Evolutionary conservation across 1,139 yeast species (phyloP), one percentile per base, ranked within the genome.

Genomic region (Diutina pseudorugosa): DNA sequence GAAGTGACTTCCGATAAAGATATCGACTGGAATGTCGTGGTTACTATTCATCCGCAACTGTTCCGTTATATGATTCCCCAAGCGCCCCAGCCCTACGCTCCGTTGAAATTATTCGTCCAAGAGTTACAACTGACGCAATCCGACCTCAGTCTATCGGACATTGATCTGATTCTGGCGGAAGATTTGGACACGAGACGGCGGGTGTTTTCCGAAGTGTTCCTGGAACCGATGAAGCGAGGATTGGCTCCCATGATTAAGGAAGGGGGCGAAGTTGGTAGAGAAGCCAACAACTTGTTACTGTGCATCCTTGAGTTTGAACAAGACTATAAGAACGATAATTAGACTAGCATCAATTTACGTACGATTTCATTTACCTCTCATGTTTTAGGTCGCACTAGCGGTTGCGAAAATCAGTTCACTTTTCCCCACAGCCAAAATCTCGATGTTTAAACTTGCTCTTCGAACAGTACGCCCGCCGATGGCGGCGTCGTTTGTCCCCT

Each of bases 221-320:
- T 69, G 52, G 65, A 65, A 1, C 79, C 79, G 9, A 69, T 86
- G 57, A 52, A 61, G 23, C 71, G 71, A 52, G 87, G 88, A 49
- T 69, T 85, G 30, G 71, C 66, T 1, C 69, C 71, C 44, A 63
- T 81, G 47, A 64, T 79, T 9, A 82, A 80, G 59, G 95, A 87
- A 60, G 91, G 90, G 9, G 94, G 94, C 2, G 90, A 84, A 55
- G 70, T 77, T 12, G 93, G 90, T 3, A 76, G 83, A 56, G 74
- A 73, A 51, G 84, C 88, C 11, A 74, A 74, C 52, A 21, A 27
- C 12, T n/a, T 45, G 14, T 45, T 45, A 27, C 21, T n/a, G 27
- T 27, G 14, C 14, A n/a, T 45, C 25, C 18, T 11, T 9, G 49
- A 45, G 20, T 45, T 45, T 4, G 47, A 43, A 43, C 20, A 20